These are phyloP conservation scores for Tilletia walkeri DNA, from an alignment of 1,284 basidiomycete species.

Conservation along the genomic window DNA sequence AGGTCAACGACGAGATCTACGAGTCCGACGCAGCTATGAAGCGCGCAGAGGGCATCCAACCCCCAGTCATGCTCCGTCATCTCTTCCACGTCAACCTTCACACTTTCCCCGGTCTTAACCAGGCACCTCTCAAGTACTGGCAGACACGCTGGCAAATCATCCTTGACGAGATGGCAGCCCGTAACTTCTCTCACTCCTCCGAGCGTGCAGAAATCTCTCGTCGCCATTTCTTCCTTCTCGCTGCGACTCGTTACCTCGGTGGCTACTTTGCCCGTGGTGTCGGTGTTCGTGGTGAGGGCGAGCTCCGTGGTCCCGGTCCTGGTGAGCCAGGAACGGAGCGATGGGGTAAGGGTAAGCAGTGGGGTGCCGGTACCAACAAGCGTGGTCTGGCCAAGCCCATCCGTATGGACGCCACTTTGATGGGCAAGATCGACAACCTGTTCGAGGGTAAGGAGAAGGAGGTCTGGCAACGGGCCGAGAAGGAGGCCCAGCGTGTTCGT, in stretches of 20 bases:
- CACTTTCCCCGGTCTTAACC: conserved; percentile 26
- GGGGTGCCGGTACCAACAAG: conserved; percentile 27
- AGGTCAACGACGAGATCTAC: conserved; percentile 19
- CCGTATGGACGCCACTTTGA: conserved; percentile 11
- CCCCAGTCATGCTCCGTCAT: conserved; percentile 23
- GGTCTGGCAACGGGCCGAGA: conserved; percentile 10
- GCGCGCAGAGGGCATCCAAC: conserved; percentile 19
- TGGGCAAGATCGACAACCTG: conserved; percentile 15
- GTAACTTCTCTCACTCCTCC: conserved; percentile 19
- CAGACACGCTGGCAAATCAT: conserved; percentile 19
- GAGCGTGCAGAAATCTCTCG: conserved; percentile 23
- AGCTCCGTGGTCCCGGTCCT: conserved; percentile 23
- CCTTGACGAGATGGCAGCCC: conserved; percentile 22
- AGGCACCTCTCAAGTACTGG: conserved; percentile 26
- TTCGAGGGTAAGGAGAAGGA: conserved; percentile 15
- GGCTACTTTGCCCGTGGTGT: conserved; percentile 22
- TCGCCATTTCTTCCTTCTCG: conserved; percentile 19
- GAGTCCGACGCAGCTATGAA: conserved; percentile 8
- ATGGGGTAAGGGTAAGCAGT: conserved; percentile 27
- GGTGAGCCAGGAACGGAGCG: conserved; percentile 22
- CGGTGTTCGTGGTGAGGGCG: conserved; percentile 26
- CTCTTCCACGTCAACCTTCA: conserved; percentile 24
- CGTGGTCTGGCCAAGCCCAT: conserved; percentile 22
- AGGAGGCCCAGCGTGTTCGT: conserved; percentile 17
- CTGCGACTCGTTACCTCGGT: conserved; percentile 21